These are phyloP conservation scores for Persicaria maculosa DNA, from an alignment of 148 eudicot genomes.

Conservation along the genomic window DNA sequence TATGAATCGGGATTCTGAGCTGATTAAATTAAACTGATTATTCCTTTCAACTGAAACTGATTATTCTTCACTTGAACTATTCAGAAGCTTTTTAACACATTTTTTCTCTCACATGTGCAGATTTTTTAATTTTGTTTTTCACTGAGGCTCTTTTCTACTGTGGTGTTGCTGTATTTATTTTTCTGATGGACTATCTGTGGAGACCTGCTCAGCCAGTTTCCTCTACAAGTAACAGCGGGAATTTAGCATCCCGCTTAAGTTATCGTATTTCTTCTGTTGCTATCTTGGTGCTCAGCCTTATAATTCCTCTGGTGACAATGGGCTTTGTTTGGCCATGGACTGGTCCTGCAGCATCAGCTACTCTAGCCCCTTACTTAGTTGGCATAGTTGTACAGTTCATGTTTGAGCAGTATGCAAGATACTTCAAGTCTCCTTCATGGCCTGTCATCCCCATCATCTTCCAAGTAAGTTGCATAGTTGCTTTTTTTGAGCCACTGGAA, in stretches of 20 bases:
- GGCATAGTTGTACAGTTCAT: constrained; percentile 93
- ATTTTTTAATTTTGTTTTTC: constrained; percentile 91
- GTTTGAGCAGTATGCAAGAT: constrained; percentile 90
- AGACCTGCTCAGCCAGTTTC: constrained; percentile 36
- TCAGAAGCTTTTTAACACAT: not conserved
- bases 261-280: constrained; percentile 72
- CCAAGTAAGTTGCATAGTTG: constrained; percentile 38
- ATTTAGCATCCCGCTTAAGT: constrained; percentile 40
- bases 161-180: constrained; percentile 75
- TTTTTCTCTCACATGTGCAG: constrained; percentile 35
- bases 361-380: constrained; percentile 98
- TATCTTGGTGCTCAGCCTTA: constrained; percentile 77
- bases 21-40: not conserved
- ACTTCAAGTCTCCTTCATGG: constrained; percentile 70
- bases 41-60: not conserved
- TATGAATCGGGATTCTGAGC: not conserved
- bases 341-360: constrained; percentile 98
- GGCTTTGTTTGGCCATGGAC: constrained; percentile 99
- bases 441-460: constrained; percentile 83
- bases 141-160: constrained; percentile 91
- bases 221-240: constrained; percentile 26
- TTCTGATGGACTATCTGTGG: constrained; percentile 54
- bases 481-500: not conserved
- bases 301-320: constrained; percentile 93
- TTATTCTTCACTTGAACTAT: not conserved